Percentiles rank a stretch among this genome's conserved stretches.
These are phyloP conservation scores for Kazachstania taianensis DNA, from an alignment of 805 yeast species.

Conservation along the genomic window DNA sequence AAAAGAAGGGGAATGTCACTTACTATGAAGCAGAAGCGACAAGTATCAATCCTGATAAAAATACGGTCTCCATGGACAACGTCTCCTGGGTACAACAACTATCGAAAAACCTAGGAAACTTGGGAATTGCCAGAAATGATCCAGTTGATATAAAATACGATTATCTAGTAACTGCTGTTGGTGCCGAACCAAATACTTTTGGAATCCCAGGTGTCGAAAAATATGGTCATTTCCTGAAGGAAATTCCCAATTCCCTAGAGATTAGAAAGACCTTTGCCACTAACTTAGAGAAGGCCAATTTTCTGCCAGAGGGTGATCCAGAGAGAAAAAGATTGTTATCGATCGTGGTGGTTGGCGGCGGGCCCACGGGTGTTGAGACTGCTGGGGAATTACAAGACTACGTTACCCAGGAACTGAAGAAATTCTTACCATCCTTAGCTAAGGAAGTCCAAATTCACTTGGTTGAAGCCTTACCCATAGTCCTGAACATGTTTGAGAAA, in stretches of 20 bases:
- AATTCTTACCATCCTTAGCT: constrained; percentile 81
- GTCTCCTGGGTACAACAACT: constrained; percentile 28
- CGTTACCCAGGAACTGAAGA: constrained; percentile 79
- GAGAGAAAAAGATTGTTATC: constrained; percentile 81
- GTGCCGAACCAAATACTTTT: constrained; percentile 88
- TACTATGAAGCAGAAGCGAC: constrained; percentile 90
- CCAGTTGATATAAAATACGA: constrained; percentile 52
- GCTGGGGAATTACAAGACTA: constrained; percentile 95
- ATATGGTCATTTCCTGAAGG: constrained; percentile 80
- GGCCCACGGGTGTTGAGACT: constrained; percentile 96
- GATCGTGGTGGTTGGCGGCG: constrained; percentile 92
- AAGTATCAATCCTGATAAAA: constrained; percentile 64
- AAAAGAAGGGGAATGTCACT: constrained; percentile 63
- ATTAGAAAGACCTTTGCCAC: constrained; percentile 77
- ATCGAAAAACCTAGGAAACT: constrained; percentile 18
- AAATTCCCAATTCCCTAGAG: constrained; percentile 74
- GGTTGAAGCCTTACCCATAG: constrained; percentile 86
- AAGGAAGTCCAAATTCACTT: constrained; percentile 75
- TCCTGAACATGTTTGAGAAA: constrained; percentile 45
- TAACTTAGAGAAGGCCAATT: constrained; percentile 79
- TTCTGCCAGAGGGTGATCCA: constrained; percentile 65
- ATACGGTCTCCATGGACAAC: constrained; percentile 52
- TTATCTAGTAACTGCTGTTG: constrained; percentile 81
- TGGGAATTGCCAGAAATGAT: constrained; percentile 32
- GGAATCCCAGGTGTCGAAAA: constrained; percentile 87